Conservation (phyloP, 352 stramenopile genomes). For the Globisporangium camurandrum region DNA sequence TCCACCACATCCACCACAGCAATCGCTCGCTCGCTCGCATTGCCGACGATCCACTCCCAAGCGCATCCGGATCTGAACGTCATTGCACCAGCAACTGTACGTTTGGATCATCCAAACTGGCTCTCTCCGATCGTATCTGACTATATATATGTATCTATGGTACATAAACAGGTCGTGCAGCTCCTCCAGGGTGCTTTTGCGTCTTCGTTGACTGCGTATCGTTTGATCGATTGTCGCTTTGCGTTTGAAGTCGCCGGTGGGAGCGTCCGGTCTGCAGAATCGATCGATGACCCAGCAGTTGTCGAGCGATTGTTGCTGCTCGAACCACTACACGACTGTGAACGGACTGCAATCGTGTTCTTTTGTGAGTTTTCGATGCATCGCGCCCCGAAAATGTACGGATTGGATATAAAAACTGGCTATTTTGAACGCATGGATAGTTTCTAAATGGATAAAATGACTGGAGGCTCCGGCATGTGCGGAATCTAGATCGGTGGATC, state of each 20-base stretch:
- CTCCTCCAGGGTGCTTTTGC: constrained; percentile 31
- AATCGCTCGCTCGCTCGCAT: constrained; percentile 14
- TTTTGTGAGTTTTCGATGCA: constrained; percentile 70
- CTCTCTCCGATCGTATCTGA: neutral
- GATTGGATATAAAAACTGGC: too few species aligned
- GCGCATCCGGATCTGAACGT: constrained; percentile 56
- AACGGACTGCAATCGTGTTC: constrained; percentile 44
- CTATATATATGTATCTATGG: neutral
- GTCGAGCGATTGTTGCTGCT: constrained; percentile 40
- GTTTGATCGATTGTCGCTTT: constrained; percentile 57
- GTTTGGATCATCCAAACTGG: neutral
- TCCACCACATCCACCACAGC: neutral
- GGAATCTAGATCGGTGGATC: constrained; percentile 53
- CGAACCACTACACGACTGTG: constrained; percentile 14
- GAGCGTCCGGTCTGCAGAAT: constrained; percentile 27
- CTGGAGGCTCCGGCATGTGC: constrained; percentile 38
- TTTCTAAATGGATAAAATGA: neutral
- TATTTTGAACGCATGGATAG: too few species aligned
- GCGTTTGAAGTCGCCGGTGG: constrained; percentile 41
- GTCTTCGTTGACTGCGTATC: constrained; percentile 18
- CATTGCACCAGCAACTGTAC: constrained; percentile 39
- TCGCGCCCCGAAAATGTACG: constrained; percentile 55
- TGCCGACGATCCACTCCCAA: constrained; percentile 47
- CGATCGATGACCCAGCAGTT: constrained; percentile 27
- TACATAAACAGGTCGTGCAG: constrained; percentile 20